phyloP scores from a whole-genome alignment of 2,329 filamentous ascomycete species.

The Lecanicillium sp. region DNA sequence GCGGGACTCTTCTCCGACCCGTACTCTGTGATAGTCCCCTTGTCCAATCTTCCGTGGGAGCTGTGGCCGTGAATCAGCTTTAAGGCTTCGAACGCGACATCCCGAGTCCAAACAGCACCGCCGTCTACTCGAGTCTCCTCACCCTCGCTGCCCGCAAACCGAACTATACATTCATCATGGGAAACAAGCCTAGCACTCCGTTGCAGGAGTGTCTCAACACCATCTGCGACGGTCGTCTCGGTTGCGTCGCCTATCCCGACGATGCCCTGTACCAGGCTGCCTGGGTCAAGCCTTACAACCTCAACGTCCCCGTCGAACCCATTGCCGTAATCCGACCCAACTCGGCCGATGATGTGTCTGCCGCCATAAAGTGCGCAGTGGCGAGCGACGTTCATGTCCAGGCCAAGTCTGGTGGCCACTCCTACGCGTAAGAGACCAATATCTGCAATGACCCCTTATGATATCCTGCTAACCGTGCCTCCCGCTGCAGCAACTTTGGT shows the following conservation, averaged over 20 bases:
- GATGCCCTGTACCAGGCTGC: slow-evolving; percentile 34
- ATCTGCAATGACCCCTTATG: neutral
- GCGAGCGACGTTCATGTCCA: slow-evolving; percentile 46
- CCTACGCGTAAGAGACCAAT: slow-evolving; percentile 53
- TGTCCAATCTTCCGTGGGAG: too few relatives aligned
- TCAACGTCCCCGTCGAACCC: slow-evolving; percentile 41
- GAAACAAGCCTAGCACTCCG: slow-evolving; percentile 27
- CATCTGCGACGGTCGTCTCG: slow-evolving; percentile 35
- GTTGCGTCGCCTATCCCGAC: slow-evolving; percentile 39
- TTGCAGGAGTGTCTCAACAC: slow-evolving; percentile 37
- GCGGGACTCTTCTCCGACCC: too few relatives aligned
- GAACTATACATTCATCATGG: slow-evolving; percentile 32
- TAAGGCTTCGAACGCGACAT: too few relatives aligned
- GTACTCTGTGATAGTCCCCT: too few relatives aligned
- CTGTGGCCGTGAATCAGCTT: too few relatives aligned
- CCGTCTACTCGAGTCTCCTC: neutral
- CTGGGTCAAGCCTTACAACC: slow-evolving; percentile 48
- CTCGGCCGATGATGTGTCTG: slow-evolving; percentile 45
- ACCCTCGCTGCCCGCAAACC: neutral
- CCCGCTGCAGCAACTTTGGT: slow-evolving; percentile 27
- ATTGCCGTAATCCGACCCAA: slow-evolving; percentile 48
- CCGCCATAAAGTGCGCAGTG: slow-evolving; percentile 49
- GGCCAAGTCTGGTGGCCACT: slow-evolving; percentile 57
- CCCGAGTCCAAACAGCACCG: too few relatives aligned
- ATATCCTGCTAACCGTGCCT: neutral